Conservation (phyloP, 2,329 filamentous ascomycete genomes). For the Colletotrichum truncatum region DNA sequence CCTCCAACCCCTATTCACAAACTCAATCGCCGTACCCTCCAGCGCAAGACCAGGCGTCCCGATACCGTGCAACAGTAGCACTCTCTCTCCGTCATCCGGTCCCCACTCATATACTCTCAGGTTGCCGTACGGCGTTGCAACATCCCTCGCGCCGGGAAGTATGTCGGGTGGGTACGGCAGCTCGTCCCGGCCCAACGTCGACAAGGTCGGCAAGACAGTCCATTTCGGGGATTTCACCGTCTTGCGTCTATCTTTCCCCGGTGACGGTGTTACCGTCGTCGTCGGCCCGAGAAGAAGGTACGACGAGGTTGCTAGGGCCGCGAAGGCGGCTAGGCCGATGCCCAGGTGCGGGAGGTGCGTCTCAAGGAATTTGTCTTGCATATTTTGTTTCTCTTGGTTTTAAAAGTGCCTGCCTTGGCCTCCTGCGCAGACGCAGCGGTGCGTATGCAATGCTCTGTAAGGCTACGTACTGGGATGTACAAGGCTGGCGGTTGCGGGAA, state of each 20-base stretch:
- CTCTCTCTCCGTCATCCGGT: conserved; percentile 73
- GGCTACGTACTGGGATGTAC: neutral
- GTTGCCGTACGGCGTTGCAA: conserved; percentile 75
- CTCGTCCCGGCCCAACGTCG: conserved; percentile 41
- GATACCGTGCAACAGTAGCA: conserved; percentile 83
- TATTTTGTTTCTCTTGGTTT: neutral
- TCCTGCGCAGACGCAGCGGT: neutral
- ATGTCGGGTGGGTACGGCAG: conserved; percentile 75
- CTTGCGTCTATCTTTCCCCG: conserved; percentile 15
- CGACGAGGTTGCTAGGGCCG: conserved; percentile 41
- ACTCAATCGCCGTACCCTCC: conserved; percentile 69
- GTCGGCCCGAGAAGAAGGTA: conserved; percentile 41
- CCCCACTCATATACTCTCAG: conserved; percentile 85
- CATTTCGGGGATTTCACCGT: conserved; percentile 26
- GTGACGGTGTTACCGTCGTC: conserved; percentile 20
- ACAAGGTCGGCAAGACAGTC: conserved; percentile 17
- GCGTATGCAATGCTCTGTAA: neutral
- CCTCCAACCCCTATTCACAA: conserved; percentile 73
- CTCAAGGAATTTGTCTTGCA: conserved; percentile 15
- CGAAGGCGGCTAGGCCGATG: conserved; percentile 27
- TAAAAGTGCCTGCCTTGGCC: neutral
- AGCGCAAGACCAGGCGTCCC: conserved; percentile 79
- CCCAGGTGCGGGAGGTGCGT: conserved; percentile 10
- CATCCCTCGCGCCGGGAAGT: conserved; percentile 75
- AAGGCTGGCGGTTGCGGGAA: neutral